These are phyloP conservation scores for Pyricularia sp. DNA, from an alignment of 2,329 filamentous ascomycete species.

Conservation along the genomic window DNA sequence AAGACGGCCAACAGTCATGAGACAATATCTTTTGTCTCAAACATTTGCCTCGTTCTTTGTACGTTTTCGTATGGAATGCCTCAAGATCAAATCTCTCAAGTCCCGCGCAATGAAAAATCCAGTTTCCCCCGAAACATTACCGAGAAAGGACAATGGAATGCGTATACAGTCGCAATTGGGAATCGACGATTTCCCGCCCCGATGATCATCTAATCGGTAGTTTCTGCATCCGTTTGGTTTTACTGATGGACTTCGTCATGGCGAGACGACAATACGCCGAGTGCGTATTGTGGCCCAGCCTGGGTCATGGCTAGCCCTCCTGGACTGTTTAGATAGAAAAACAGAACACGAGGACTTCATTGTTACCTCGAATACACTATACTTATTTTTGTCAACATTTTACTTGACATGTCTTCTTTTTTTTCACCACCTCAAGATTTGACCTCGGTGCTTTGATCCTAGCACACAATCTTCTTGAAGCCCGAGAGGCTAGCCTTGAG, in stretches of 20 bases:
- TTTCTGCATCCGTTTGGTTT: not conserved
- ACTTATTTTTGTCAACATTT: not conserved
- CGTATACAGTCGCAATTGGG: not conserved
- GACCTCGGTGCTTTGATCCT: not conserved
- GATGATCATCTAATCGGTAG: not conserved
- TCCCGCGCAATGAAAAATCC: not conserved
- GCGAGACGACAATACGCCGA: not conserved
- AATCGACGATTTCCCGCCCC: not conserved
- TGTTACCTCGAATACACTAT: not conserved
- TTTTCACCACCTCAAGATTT: not conserved
- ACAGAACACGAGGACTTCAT: not conserved
- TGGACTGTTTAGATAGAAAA: not conserved
- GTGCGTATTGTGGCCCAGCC: not conserved
- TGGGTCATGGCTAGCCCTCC: not conserved
- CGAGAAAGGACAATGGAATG: not conserved
- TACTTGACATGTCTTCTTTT: not conserved
- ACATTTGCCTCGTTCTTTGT: not conserved
- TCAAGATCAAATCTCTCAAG: not conserved
- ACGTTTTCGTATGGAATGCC: not conserved
- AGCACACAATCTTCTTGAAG: not conserved
- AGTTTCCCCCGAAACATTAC: not conserved
- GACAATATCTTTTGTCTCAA: not conserved
- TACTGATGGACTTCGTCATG: not conserved
- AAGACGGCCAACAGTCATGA: not conserved
- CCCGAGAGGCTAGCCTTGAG: not conserved